These are phyloP conservation scores for Musa itinerans DNA, from an alignment of 176 grass and related monocot genomes.

Conservation along the genomic window DNA sequence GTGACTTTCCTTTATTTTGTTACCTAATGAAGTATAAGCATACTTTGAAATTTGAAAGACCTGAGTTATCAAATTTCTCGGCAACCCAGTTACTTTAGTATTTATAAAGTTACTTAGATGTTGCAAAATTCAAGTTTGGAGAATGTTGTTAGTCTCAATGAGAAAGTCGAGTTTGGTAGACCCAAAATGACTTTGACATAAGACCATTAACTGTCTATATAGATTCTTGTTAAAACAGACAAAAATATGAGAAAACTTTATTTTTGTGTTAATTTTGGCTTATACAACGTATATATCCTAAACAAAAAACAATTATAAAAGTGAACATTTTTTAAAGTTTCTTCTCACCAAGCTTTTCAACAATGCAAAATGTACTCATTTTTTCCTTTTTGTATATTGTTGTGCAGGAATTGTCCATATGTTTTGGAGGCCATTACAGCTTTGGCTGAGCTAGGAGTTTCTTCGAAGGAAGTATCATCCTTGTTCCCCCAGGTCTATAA, in stretches of 20 bases:
- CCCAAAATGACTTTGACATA: neutral
- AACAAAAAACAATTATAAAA: neutral
- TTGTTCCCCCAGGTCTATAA: slow-evolving; percentile 71
- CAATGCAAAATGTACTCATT: neutral
- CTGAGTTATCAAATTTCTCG: no score
- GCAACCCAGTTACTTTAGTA: neutral
- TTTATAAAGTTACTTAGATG: neutral
- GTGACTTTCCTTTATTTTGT: neutral
- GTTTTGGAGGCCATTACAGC: slow-evolving; percentile 82
- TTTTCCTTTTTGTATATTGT: slow-evolving; percentile 16
- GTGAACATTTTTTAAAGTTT: neutral
- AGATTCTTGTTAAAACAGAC: neutral
- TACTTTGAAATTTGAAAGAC: no score
- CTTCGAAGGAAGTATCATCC: slow-evolving; percentile 71
- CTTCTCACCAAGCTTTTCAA: neutral
- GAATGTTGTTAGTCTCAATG: neutral
- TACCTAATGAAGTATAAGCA: neutral
- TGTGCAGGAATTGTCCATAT: slow-evolving; percentile 69
- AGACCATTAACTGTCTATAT: neutral
- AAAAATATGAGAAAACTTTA: neutral
- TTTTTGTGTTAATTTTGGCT: neutral
- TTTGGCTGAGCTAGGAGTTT: slow-evolving; percentile 81
- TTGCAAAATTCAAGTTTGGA: neutral
- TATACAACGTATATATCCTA: neutral
- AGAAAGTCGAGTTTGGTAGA: neutral